phyloP scores from a whole-genome alignment of 2,329 filamentous ascomycete genomes.

The Acephala macrosclerotiorum region DNA sequence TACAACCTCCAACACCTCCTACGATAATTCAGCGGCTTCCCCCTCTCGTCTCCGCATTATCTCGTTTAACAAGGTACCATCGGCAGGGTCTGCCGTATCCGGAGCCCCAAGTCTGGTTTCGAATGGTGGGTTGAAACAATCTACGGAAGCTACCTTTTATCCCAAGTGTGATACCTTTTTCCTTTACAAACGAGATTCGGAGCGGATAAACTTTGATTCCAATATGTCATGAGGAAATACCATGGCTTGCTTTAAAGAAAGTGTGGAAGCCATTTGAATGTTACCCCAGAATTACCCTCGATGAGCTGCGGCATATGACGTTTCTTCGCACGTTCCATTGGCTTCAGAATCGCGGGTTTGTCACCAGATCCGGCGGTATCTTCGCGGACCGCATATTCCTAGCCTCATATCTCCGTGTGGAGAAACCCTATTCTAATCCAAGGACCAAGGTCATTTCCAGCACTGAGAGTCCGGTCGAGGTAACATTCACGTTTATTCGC shows the following conservation, averaged over 20 bases:
- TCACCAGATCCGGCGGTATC: slow-evolving; percentile 17
- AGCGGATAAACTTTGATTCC: slow-evolving; percentile 1
- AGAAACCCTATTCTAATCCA: neutral
- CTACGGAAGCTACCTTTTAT: slow-evolving; percentile 7
- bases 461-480: slow-evolving; percentile 1
- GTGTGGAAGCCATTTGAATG: neutral
- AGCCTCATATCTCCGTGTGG: slow-evolving; percentile 4
- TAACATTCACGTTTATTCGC: slow-evolving; percentile 2
- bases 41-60: slow-evolving; percentile 14
- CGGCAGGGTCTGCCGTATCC: slow-evolving; percentile 10
- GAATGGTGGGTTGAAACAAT: slow-evolving; percentile 13
- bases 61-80: neutral
- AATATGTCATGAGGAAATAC: neutral
- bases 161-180: slow-evolving; percentile 1
- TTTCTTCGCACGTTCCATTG: neutral
- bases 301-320: neutral
- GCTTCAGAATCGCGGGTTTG: neutral
- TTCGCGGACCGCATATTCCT: slow-evolving; percentile 23
- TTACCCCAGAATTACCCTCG: neutral
- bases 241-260: neutral
- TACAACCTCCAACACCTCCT: slow-evolving; percentile 4
- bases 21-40: slow-evolving; percentile 10
- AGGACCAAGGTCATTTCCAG: neutral
- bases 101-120: slow-evolving; percentile 5
- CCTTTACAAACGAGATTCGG: neutral